Conservation (phyloP, 495 filamentous ascomycete species). For the Xylona heveae region DNA sequence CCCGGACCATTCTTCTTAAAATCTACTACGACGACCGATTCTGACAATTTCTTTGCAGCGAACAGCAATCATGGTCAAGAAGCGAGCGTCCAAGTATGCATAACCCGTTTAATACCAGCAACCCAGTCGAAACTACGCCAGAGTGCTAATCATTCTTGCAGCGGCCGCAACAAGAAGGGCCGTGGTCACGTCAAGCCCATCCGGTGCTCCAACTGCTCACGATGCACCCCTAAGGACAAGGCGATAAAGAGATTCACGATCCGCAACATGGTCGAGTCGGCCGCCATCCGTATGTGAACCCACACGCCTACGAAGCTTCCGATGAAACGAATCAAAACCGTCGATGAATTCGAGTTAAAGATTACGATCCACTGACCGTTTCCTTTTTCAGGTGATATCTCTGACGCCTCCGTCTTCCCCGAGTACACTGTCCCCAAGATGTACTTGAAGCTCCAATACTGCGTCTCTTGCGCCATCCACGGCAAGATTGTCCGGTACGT, state of each 20-base stretch:
- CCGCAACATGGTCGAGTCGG: slow-evolving; percentile 99
- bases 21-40: too few species aligned
- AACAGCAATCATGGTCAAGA: slow-evolving; percentile 96
- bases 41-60: too few species aligned
- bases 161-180: slow-evolving; percentile 99
- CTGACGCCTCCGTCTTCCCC: slow-evolving; percentile 93
- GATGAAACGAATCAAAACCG: not conserved
- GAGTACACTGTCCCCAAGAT: slow-evolving; percentile 99
- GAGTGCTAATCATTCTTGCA: slow-evolving; percentile 12
- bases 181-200: slow-evolving; percentile 99
- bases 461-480: slow-evolving; percentile 98
- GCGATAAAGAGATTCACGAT: slow-evolving; percentile 99
- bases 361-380: slow-evolving; percentile 5
- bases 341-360: not conserved
- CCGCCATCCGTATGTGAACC: slow-evolving; percentile 81
- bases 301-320: not conserved
- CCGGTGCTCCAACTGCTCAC: slow-evolving; percentile 99
- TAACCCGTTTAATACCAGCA: not conserved
- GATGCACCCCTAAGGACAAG: slow-evolving; percentile 99
- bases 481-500: slow-evolving; percentile 99
- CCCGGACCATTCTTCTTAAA: too few species aligned
- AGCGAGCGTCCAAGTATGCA: slow-evolving; percentile 90
- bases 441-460: slow-evolving; percentile 99
- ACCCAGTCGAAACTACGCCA: slow-evolving; percentile 2
- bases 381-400: slow-evolving; percentile 74